A percentile compares a stretch with the other conserved stretches of the same genome.
Evolutionary conservation across 192 early-diverging fungal genomes (phyloP).

Genomic region (Entomortierella chlamydospora): DNA sequence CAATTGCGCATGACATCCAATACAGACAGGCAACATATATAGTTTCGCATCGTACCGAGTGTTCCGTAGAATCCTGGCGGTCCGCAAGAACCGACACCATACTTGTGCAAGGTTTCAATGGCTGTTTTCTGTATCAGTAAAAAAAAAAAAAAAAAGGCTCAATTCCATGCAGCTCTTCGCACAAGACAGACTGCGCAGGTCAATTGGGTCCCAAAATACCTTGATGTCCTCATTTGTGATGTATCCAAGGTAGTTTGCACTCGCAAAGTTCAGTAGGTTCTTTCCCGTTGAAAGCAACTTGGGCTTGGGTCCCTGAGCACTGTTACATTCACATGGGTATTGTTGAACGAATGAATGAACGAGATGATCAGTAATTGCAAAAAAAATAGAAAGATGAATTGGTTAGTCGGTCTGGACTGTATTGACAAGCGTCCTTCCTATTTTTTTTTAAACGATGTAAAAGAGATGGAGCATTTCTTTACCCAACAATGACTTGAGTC

Average conservation of each 20-base stretch:
- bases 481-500: slow-evolving; percentile 78
- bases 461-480: no score
- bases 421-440: no score
- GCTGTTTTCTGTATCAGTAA: slow-evolving; percentile 71
- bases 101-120: slow-evolving; percentile 86
- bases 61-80: slow-evolving; percentile 97
- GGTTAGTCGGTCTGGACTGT: no score
- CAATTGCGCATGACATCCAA: no score
- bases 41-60: slow-evolving; percentile 35
- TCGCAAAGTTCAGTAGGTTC: slow-evolving; percentile 82
- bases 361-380: neutral
- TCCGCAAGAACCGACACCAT: slow-evolving; percentile 96
- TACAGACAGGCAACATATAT: neutral
- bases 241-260: slow-evolving; percentile 89
- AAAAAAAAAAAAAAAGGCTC: neutral
- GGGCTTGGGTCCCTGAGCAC: slow-evolving; percentile 68
- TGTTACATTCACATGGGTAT: neutral
- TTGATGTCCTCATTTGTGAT: slow-evolving; percentile 78
- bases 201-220: slow-evolving; percentile 9
- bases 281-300: slow-evolving; percentile 72
- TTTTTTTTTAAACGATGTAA: neutral
- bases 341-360: neutral
- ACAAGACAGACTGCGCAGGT: neutral
- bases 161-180: no score
- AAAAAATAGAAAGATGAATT: neutral